Evolutionary conservation across 768 basidiomycete genomes (phyloP), one percentile per base, ranked within the genome.

Genomic region (Tricholoma terreum): DNA sequence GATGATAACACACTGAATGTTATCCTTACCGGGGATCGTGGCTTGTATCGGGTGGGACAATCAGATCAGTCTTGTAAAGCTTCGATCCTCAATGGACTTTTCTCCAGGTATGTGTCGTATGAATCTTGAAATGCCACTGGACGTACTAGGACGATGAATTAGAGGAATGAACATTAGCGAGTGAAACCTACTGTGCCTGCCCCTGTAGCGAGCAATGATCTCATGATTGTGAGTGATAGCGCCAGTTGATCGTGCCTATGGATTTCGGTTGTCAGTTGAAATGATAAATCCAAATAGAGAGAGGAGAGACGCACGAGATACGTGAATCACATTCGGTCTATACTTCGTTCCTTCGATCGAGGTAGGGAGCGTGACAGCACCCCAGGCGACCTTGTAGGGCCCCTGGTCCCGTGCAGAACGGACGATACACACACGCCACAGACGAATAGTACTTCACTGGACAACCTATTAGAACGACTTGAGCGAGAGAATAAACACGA

Each of bases 371-470:
- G 90, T 90, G n/a, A 92, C 65, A 0, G 85, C 89, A 0, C 84
- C 92, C 90, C 90, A 92, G 0, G 90, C 88, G 34, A 89, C 81
- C 4, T 80, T 81, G 65, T 92, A 85, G n/a, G n/a, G n/a, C n/a
- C n/a, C n/a, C 57, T 90, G 89, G 51, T 92, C 90, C 53, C 94
- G 77, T 27, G 87, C 87, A 24, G 93, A 89, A 42, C 93, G 88
- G 42, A 95, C 82, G 66, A 96, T 94, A 63, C 88, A 91, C 0
- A 94, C 76, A 60, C 2, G 92, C 95, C 12, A 80, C 80, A 0
- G 92, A 88, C 0, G 93, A 94, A 62, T 86, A 91, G 64, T 95
- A 95, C 69, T 94, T 92, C 55, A 95, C 94, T 94, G 63, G n/a
- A 19, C 22, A 4, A 12, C n/a, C 46, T n/a, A 17, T 57, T 35